Conservation (phyloP, 148 eudicot species). For the Camellia japonica region DNA sequence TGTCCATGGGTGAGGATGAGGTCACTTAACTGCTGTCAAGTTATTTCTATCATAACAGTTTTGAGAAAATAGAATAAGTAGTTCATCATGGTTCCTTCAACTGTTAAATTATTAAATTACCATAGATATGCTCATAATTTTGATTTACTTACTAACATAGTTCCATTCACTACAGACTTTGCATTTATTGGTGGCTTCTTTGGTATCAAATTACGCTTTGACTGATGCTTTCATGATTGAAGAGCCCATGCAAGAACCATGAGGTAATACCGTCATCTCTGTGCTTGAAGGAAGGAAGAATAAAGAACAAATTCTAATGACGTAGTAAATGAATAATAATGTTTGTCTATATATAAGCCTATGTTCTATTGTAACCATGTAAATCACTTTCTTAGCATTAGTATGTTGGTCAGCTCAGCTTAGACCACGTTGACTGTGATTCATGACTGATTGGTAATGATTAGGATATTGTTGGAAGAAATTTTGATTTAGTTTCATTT, state of each 20-base stretch:
- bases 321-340: not conserved
- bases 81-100: not conserved
- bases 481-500: too few relatives aligned
- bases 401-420: not conserved
- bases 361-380: not conserved
- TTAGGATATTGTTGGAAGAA: too few relatives aligned
- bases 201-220: constrained; percentile 6
- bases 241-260: constrained; percentile 9
- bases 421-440: too few relatives aligned
- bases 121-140: not conserved
- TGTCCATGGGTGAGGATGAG: constrained; percentile 13
- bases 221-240: constrained; percentile 13
- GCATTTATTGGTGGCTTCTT: constrained; percentile 6
- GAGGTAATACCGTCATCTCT: not conserved
- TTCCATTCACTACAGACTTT: not conserved
- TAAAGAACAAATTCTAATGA: not conserved
- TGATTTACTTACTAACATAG: not conserved
- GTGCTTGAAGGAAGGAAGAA: not conserved
- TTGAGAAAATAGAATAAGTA: not conserved
- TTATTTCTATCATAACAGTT: too few relatives aligned
- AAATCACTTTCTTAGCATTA: not conserved
- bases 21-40: not conserved
- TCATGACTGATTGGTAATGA: too few relatives aligned
- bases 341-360: not conserved
- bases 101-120: not conserved